Base-by-base conservation (phyloP, 1,139 yeast genomes). In the Ogataea hybrid region DNA sequence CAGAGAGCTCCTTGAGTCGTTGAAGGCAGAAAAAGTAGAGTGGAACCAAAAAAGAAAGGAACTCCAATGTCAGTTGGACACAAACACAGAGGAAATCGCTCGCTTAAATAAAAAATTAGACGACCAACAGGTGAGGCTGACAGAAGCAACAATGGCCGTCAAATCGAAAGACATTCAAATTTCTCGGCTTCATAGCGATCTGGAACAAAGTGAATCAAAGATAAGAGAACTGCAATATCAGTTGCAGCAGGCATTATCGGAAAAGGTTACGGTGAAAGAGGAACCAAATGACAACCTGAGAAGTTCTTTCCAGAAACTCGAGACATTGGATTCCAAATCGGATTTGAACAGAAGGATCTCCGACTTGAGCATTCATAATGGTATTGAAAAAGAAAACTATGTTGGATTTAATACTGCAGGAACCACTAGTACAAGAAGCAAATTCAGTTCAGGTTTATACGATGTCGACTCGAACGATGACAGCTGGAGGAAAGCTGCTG, bases 401-500 rank as follows among this genome's bases (percentile, higher is more conserved):
- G 38, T 39, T 22, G 43, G 39, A 4, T 41, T 34, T 2, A 33
- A 32, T 8, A 12, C 46, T 22, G 10, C 25, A 2, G 25, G 35
- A 3, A 25, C 27, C 18, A 32, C 42, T 4, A 42, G 46, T 15
- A 41, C 40, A 8, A 28, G 44, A 5, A 50, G 51, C 32, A 51
- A 44, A 21, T 48, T 49, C 31, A 46, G 50, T 14, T 41, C 52
- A 3, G 54, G 52, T 3, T 25, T 55, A 6, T 62, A 56, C 54
- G 68, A 46, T 44, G 57, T 68, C 37, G 74, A 71, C 41, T 66
- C 71, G 30, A 74, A 72, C 41, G 87, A 81, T 52, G 95, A 85
- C 45, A 80, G 84, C 53, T 89, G 96, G 96, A 78, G 76, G 56
- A 75, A 92, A 39, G 96, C 96, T 0, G 92, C 94, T 0, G 95